These are phyloP conservation scores for Penicillium vulpinum DNA, from an alignment of 2,329 filamentous ascomycete genomes.

Conservation along the genomic window DNA sequence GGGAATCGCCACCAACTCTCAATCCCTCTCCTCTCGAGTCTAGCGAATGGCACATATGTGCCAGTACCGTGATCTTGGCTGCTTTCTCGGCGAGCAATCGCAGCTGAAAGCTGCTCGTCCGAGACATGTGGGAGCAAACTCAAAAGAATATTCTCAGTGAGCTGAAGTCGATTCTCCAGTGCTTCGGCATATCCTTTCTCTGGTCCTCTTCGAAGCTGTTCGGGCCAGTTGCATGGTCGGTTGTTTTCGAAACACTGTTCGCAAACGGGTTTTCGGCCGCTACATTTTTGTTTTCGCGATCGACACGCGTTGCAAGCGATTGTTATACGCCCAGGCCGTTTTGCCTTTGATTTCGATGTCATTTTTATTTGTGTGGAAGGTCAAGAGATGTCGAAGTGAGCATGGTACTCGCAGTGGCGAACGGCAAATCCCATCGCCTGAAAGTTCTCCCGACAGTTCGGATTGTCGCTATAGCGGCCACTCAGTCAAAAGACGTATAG, in stretches of 20 bases:
- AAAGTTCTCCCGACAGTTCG: slow-evolving; percentile 20
- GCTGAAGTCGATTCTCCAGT: slow-evolving; percentile 44
- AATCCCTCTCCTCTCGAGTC: slow-evolving; percentile 33
- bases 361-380: slow-evolving; percentile 2
- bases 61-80: background rate
- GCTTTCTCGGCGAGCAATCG: slow-evolving; percentile 18
- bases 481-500: background rate
- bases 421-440: slow-evolving; percentile 15
- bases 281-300: slow-evolving; percentile 42
- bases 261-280: slow-evolving; percentile 41
- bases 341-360: slow-evolving; percentile 16
- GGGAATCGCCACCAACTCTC: slow-evolving; percentile 43
- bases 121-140: slow-evolving; percentile 38
- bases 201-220: slow-evolving; percentile 44
- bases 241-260: slow-evolving; percentile 37
- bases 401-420: background rate
- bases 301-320: slow-evolving; percentile 45
- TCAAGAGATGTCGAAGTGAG: background rate
- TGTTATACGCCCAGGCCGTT: slow-evolving; percentile 39
- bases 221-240: slow-evolving; percentile 41
- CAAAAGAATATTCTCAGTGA: slow-evolving; percentile 45
- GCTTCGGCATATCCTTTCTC: slow-evolving; percentile 51
- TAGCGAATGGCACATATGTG: slow-evolving; percentile 22
- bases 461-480: background rate
- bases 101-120: slow-evolving; percentile 32